phyloP scores from a whole-genome alignment of 108 stramenopile genomes.

The Nitzschia sp. region DNA sequence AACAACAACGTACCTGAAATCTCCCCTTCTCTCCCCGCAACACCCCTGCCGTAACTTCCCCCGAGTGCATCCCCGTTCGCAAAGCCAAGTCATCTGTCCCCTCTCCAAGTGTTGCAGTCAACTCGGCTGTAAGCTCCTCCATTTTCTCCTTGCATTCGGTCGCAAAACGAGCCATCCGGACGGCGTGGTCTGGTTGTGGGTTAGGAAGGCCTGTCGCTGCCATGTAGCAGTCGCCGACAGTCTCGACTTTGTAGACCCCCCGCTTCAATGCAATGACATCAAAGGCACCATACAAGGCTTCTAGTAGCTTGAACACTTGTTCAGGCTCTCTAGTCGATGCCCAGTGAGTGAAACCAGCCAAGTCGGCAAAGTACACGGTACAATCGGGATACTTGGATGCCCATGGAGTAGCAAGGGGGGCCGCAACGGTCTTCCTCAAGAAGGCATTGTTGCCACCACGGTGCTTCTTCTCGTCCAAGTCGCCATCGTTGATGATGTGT shows the following conservation, averaged over 20 bases:
- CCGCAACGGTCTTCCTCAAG: background rate
- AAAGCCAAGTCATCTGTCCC: conserved; percentile 40
- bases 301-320: conserved; percentile 14
- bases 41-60: conserved; percentile 12
- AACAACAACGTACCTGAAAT: background rate
- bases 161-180: conserved; percentile 17
- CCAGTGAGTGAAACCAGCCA: conserved; percentile 24
- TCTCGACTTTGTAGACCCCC: conserved; percentile 12
- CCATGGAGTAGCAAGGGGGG: background rate
- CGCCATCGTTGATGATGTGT: background rate
- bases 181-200: conserved; percentile 9
- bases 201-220: conserved; percentile 6
- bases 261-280: conserved; percentile 1
- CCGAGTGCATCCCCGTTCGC: conserved; percentile 17
- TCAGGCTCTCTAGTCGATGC: conserved; percentile 11
- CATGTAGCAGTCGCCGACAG: conserved; percentile 11
- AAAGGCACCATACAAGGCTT: conserved; percentile 4
- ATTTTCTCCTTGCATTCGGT: conserved; percentile 13
- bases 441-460: background rate
- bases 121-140: conserved; percentile 7
- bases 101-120: conserved; percentile 25
- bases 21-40: conserved; percentile 9
- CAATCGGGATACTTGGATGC: conserved; percentile 12
- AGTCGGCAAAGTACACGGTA: conserved; percentile 21
- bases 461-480: background rate